phyloP scores from a whole-genome alignment of 495 filamentous ascomycete species.

The Penicillium goetzii region DNA sequence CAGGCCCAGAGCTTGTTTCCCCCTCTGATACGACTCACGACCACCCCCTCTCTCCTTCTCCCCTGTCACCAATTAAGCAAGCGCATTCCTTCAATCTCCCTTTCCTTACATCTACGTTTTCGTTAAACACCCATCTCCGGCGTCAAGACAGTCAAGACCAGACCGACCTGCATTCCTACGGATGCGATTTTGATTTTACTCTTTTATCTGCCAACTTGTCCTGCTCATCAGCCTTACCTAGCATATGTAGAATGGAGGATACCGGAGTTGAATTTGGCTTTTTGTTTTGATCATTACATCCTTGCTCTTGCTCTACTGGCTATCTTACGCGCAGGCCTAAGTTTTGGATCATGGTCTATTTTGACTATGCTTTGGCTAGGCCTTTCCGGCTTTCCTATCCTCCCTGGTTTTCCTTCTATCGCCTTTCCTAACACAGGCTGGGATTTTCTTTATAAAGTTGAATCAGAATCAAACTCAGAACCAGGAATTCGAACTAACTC shows the following conservation, averaged over 20 bases:
- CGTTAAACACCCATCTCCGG: slow-evolving; percentile 5
- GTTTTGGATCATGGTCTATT: neutral
- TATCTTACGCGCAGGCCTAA: neutral
- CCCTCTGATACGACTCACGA: neutral
- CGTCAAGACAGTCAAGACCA: slow-evolving; percentile 20
- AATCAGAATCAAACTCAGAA: neutral
- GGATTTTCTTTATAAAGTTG: neutral
- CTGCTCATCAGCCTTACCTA: slow-evolving; percentile 1
- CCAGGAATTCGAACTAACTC: neutral
- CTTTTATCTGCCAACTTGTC: neutral
- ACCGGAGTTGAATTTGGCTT: slow-evolving; percentile 18
- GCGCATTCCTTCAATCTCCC: slow-evolving; percentile 3
- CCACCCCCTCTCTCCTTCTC: neutral
- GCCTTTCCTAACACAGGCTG: neutral
- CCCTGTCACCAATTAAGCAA: neutral
- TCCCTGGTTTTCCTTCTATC: neutral
- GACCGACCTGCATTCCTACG: slow-evolving; percentile 10
- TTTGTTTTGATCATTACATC: neutral
- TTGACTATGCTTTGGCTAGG: neutral
- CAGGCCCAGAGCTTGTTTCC: neutral
- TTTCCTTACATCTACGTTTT: neutral
- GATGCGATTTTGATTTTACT: slow-evolving; percentile 11
- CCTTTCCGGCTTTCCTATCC: neutral
- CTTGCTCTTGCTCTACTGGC: slow-evolving; percentile 2
- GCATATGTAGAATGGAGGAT: slow-evolving; percentile 26